These are phyloP conservation scores for Ziziphus jujuba DNA, from an alignment of 306 rosid species.

Conservation along the genomic window DNA sequence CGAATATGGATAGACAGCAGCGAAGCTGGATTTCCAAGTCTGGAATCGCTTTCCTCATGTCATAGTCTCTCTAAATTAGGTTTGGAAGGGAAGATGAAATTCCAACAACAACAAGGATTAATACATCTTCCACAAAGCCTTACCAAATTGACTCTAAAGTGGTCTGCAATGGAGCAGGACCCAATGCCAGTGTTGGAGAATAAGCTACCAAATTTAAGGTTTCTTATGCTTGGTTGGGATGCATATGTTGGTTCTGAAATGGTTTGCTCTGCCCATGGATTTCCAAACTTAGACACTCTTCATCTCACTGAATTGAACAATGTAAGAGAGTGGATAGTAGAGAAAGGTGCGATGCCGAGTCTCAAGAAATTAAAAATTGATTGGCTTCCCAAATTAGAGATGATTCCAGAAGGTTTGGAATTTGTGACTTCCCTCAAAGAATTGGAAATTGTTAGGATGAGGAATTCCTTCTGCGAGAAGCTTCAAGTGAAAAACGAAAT, in stretches of 20 bases:
- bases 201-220: conserved; percentile 47
- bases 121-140: too few relatives aligned
- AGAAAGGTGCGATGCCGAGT: conserved; percentile 36
- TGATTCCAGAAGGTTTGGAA: conserved; percentile 45
- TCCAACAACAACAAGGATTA: conserved; percentile 21
- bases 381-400: conserved; percentile 26
- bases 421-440: conserved; percentile 27
- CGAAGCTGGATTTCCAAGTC: conserved; percentile 13
- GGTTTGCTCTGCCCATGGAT: conserved; percentile 41
- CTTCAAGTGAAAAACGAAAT: conserved; percentile 39
- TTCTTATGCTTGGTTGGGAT: conserved; percentile 18
- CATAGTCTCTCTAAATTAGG: conserved; percentile 33
- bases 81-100: conserved; percentile 35
- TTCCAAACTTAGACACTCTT: conserved; percentile 45
- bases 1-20: conserved; percentile 27
- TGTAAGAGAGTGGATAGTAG: conserved; percentile 45
- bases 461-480: too few relatives aligned
- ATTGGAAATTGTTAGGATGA: too few relatives aligned
- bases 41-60: background rate
- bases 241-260: conserved; percentile 47
- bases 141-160: conserved; percentile 40
- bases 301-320: conserved; percentile 27
- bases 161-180: conserved; percentile 39
- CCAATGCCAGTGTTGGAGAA: conserved; percentile 45
- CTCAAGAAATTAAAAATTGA: conserved; percentile 36